Base-by-base conservation (phyloP, 192 early-diverging fungal species). In the Glomus cerebriforme region DNA sequence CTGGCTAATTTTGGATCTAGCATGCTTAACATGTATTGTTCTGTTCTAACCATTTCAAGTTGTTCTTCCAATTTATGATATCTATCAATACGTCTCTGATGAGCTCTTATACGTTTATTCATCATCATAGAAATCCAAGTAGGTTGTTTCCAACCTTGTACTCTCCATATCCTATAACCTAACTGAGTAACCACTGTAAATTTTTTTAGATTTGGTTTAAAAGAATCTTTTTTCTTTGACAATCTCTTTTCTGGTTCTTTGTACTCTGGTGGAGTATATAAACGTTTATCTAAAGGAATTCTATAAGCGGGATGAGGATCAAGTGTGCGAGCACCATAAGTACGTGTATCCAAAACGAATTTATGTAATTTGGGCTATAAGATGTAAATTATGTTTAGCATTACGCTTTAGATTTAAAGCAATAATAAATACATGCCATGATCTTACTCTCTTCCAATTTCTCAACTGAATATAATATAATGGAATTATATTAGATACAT, bases 71-170 rank as follows among this genome's bases (percentile, higher is more conserved):
- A 58, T 1, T 77, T 32, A n/a, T 81, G 70, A 79, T 79, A 82
- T 43, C 73, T 73, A 59, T 87, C 75, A 19, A 89, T 64, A 9
- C 82, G 60, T 15, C 69, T 75, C 24, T 86, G 83, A 26, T 73
- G 80, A n/a, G 35, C 70, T 45, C 68, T 49, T 7, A 85, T 85
- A 22, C 85, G 59, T 15, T 83, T 68, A 37, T 87, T 89, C 39
- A 89, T 37, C 83, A 87, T 86, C 88, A 89, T 87, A 32, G 85
- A 83, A 34, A 84, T 79, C 79, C 80, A 79, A 26, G 73, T 34
- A 3, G 88, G 88, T 63, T 87, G 86, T 1, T 78, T 73, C 15
- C 80, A 85, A 27, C 86, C 86, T 74, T 84, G 68, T 13, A 84
- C 79, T 49, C 84, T 76, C 59, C 78, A 77, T n/a, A 87, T 81